Percentiles rank a stretch among this genome's conserved stretches.
These are phyloP conservation scores for Micractinium conductrix DNA, from an alignment of 139 green algal genomes.

Conservation along the genomic window DNA sequence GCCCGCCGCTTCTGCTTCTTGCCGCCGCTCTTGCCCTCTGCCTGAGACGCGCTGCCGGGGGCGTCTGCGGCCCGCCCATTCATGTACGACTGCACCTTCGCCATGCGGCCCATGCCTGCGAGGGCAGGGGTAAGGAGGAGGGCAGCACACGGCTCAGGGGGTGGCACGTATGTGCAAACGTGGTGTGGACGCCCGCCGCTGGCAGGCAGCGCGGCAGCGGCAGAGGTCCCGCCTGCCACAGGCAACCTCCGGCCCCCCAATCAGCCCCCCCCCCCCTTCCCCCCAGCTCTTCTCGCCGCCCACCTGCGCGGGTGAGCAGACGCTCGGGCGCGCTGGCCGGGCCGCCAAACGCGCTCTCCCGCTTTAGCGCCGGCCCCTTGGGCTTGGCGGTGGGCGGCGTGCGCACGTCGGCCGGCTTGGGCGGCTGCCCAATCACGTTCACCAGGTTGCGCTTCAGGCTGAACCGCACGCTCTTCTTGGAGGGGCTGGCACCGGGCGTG, in stretches of 20 bases:
- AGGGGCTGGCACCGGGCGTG: not conserved
- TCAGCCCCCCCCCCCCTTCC: too few relatives aligned
- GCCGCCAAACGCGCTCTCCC: not conserved
- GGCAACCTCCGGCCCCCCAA: too few relatives aligned
- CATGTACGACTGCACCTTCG: not conserved
- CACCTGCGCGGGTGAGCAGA: too few relatives aligned
- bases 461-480: slow-evolving; percentile 77
- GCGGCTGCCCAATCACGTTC: slow-evolving; percentile 68
- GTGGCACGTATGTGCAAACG: not conserved
- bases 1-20: slow-evolving; percentile 19
- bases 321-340: slow-evolving; percentile 14
- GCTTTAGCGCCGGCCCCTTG: slow-evolving; percentile 66
- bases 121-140: not conserved
- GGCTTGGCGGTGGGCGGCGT: slow-evolving; percentile 74
- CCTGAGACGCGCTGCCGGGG: not conserved
- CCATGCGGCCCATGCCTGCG: not conserved
- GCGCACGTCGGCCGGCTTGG: slow-evolving; percentile 70
- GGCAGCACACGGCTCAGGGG: not conserved
- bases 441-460: slow-evolving; percentile 80
- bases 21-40: not conserved
- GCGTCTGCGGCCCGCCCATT: not conserved
- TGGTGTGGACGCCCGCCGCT: too few relatives aligned
- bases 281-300: too few relatives aligned
- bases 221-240: too few relatives aligned
- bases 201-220: too few relatives aligned